Evolutionary conservation across 2,329 filamentous ascomycete species (phyloP).

Genomic region (Paraphoma sp.): DNA sequence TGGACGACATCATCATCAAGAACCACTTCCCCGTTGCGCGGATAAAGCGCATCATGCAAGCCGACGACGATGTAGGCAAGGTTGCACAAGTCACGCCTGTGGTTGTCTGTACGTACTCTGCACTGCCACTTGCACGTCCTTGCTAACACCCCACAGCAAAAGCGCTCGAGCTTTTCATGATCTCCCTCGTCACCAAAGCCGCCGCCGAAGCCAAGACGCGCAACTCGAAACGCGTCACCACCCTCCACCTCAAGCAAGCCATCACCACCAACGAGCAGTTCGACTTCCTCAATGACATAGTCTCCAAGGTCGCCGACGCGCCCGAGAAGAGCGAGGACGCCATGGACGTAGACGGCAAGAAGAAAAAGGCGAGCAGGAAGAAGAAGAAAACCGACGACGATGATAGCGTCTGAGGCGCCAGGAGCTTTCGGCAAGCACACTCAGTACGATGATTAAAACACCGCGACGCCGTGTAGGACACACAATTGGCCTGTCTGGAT

Average conservation of each 20-base stretch:
- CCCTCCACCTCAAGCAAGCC: slow-evolving; percentile 89
- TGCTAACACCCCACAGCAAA: slow-evolving; percentile 65
- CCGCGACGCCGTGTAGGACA: neutral
- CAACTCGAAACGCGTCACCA: slow-evolving; percentile 87
- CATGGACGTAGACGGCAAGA: slow-evolving; percentile 51
- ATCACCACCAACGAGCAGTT: slow-evolving; percentile 89
- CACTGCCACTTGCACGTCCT: neutral
- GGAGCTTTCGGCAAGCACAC: neutral
- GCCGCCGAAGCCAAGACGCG: slow-evolving; percentile 82
- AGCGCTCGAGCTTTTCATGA: slow-evolving; percentile 97
- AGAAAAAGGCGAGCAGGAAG: slow-evolving; percentile 51
- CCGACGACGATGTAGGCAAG: slow-evolving; percentile 97
- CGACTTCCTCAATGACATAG: slow-evolving; percentile 92
- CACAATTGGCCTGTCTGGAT: neutral
- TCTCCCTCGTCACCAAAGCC: slow-evolving; percentile 86
- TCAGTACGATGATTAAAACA: neutral
- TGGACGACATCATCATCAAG: slow-evolving; percentile 74
- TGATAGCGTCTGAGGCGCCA: slow-evolving; percentile 39
- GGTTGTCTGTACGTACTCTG: slow-evolving; percentile 71
- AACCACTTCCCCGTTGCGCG: slow-evolving; percentile 97
- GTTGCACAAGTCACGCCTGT: slow-evolving; percentile 97
- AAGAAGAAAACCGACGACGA: slow-evolving; percentile 49
- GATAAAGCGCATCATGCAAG: slow-evolving; percentile 99
- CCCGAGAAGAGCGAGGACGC: slow-evolving; percentile 57
- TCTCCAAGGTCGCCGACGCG: slow-evolving; percentile 78